phyloP scores from a whole-genome alignment of 129 eudicot genomes.

The Rutidosis leptorrhynchoides region DNA sequence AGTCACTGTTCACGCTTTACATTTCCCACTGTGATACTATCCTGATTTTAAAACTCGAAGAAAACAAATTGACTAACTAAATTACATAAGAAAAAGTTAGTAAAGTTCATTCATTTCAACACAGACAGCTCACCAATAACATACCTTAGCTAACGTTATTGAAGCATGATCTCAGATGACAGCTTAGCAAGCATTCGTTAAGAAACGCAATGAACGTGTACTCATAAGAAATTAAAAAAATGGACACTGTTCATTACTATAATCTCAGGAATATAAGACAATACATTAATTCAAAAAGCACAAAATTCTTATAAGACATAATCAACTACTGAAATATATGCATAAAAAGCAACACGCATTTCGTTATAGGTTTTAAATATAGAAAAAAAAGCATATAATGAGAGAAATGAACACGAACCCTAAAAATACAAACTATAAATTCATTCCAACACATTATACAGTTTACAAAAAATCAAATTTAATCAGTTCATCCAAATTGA shows the following conservation, averaged over 20 bases:
- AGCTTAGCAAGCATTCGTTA: not conserved
- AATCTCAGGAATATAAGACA: not conserved
- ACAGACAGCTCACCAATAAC: not conserved
- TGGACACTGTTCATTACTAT: not conserved
- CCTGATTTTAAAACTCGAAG: not conserved
- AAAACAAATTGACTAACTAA: not conserved
- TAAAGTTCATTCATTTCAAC: not conserved
- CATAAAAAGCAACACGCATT: too few relatives aligned
- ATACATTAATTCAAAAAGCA: not conserved
- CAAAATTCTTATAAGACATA: not conserved
- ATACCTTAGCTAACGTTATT: not conserved
- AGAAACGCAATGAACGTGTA: not conserved
- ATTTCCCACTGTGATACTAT: not conserved
- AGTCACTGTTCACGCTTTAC: not conserved
- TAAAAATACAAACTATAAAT: not conserved
- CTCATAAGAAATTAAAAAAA: too few relatives aligned
- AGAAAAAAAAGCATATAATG: not conserved
- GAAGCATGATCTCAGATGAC: not conserved
- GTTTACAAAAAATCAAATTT: not conserved
- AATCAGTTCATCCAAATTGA: not conserved
- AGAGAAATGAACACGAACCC: not conserved
- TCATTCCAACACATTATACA: constrained; percentile 1
- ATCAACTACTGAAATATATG: constrained; percentile 5
- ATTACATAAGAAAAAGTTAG: not conserved
- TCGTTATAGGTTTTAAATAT: not conserved